Base-by-base conservation (phyloP, 2,329 filamentous ascomycete species). In the Spiromastix sp. region DNA sequence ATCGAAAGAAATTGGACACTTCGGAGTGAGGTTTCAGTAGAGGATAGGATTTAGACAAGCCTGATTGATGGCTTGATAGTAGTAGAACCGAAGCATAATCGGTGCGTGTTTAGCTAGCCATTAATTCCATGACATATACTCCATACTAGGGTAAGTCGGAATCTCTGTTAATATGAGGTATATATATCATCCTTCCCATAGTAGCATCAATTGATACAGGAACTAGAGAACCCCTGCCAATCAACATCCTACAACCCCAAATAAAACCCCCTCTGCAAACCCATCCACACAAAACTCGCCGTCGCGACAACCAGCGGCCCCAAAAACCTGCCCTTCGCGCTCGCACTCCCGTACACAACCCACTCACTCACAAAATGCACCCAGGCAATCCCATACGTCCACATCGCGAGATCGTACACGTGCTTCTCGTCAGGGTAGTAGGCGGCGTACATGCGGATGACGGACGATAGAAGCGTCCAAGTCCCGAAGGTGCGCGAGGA, bases 401-500 rank as follows among this genome's bases (percentile, higher is more conserved):
- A 84, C 46, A 91, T 64, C 11, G 81, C 81, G 39, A 95, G 67
- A 56, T 91, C 74, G 59, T 93, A 95, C 36, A 87, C 68, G 29
- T 73, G 70, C 1, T 74, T 72, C 41, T 85, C 70, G 45, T 76
- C 68, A 43, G 93, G 75, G 57, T 93, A 70, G 63, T 93, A 93
- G 21, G 84, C 83, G 4, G 85, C 84, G 54, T 93, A 93, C 46
- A 86, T 64, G 34, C 87, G 76, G 29, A 93, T 71, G 33, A 93
- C 65, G 39, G 77, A 74, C 4, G 81, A 79, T 39, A 93, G 68
- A 39, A 89, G 71, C 0, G 87, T 93, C 79, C 86, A 95, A 19
- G 84, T 91, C 36, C 82, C 86, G 57, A 93, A 93, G 13, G 85
- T 77, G 44, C 85, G 79, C 17, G 79, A 79, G 8, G 78, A 79